Percentiles rank a stretch among this genome's conserved stretches.
phyloP scores from a whole-genome alignment of 805 yeast genomes.

The Suhomyces tanzawaensis region DNA sequence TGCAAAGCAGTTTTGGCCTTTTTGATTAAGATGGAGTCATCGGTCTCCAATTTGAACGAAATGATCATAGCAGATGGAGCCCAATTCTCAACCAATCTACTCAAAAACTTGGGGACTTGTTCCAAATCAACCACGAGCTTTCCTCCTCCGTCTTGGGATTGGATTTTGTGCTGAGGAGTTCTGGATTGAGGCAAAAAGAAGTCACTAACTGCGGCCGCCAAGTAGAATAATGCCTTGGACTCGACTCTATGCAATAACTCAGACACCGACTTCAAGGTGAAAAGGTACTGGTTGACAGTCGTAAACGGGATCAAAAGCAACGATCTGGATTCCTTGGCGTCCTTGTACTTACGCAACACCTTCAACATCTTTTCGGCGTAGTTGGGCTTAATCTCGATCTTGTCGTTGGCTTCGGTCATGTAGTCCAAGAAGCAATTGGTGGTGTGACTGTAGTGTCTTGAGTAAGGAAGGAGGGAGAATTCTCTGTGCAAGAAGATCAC shows the following conservation, averaged over 20 bases:
- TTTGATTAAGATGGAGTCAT: constrained; percentile 59
- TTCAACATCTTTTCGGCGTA: constrained; percentile 60
- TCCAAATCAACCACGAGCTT: constrained; percentile 82
- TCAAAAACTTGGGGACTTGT: constrained; percentile 93
- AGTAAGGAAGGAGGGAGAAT: constrained; percentile 86
- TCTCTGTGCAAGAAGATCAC: constrained; percentile 92
- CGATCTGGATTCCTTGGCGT: constrained; percentile 48
- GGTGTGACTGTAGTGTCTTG: constrained; percentile 84
- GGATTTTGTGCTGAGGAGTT: constrained; percentile 92
- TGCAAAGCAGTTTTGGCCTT: constrained; percentile 79
- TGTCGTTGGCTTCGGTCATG: constrained; percentile 56
- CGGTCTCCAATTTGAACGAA: constrained; percentile 93
- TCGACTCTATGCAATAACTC: constrained; percentile 55
- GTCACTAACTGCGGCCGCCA: constrained; percentile 98
- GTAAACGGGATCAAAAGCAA: constrained; percentile 84
- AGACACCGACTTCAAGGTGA: constrained; percentile 72
- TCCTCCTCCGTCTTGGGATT: constrained; percentile 67
- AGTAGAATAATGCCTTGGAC: constrained; percentile 66
- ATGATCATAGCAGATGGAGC: constrained; percentile 94
- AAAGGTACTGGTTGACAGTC: constrained; percentile 90
- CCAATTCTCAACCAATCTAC: constrained; percentile 88
- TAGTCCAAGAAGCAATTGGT: constrained; percentile 85
- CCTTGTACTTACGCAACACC: constrained; percentile 54
- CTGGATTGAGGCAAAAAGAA: constrained; percentile 85
- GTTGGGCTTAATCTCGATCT: constrained; percentile 58